These are phyloP conservation scores for Leccinum olivaceoglutinosum DNA, from an alignment of 1,284 basidiomycete species.

Conservation along the genomic window DNA sequence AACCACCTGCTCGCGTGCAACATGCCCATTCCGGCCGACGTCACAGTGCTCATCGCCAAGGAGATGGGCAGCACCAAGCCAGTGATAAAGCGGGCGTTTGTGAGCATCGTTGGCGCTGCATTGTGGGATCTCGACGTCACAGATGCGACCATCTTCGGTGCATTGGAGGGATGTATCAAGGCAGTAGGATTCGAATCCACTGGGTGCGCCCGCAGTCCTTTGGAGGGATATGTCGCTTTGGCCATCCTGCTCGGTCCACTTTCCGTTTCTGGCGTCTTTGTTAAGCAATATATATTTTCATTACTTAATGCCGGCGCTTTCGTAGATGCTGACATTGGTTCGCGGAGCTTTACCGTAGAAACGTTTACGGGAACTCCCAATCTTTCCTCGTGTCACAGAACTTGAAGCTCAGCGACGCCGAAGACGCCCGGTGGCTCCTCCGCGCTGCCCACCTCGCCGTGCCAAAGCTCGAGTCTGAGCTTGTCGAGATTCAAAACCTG, in stretches of 20 bases:
- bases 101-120: conserved; percentile 46
- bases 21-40: conserved; percentile 38
- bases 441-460: conserved; percentile 57
- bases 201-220: conserved; percentile 53
- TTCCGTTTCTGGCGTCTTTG: conserved; percentile 43
- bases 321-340: conserved; percentile 27
- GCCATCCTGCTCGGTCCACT: conserved; percentile 66
- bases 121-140: conserved; percentile 37
- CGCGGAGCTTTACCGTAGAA: conserved; percentile 40
- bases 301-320: not conserved
- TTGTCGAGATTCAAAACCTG: conserved; percentile 50
- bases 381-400: conserved; percentile 81
- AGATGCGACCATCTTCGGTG: conserved; percentile 45
- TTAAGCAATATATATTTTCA: conserved; percentile 31
- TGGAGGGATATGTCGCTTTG: conserved; percentile 81
- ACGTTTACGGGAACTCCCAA: conserved; percentile 38
- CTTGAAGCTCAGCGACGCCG: conserved; percentile 51
- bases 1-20: conserved; percentile 40
- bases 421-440: conserved; percentile 80
- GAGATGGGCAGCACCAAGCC: conserved; percentile 63
- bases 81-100: conserved; percentile 46
- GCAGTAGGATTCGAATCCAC: conserved; percentile 51
- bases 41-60: conserved; percentile 50
- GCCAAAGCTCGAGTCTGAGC: conserved; percentile 44
- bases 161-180: conserved; percentile 70